Conservation (phyloP, 441 rosid genomes). For the Aleurites moluccanus region DNA sequence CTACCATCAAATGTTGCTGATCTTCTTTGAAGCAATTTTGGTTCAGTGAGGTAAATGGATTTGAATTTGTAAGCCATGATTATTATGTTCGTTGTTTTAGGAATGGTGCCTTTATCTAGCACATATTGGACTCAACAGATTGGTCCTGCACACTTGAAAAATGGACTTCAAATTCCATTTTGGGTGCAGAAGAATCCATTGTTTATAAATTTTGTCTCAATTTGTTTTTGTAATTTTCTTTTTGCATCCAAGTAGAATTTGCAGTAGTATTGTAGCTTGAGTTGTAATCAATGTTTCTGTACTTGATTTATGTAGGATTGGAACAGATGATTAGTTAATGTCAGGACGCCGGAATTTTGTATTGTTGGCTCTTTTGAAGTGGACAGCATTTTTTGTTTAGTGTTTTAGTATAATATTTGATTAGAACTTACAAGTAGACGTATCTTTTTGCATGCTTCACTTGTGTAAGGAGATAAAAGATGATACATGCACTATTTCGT, state of each 20-base stretch:
- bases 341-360: not conserved
- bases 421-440: too few species aligned
- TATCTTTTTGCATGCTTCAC: too few species aligned
- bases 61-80: constrained; percentile 8
- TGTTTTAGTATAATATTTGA: not conserved
- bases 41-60: constrained; percentile 20
- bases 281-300: constrained; percentile 20
- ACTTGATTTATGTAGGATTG: constrained; percentile 19
- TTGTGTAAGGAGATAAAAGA: too few species aligned
- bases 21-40: constrained; percentile 46
- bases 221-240: constrained; percentile 6
- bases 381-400: not conserved
- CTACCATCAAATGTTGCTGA: constrained; percentile 65
- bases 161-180: constrained; percentile 14
- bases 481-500: too few species aligned
- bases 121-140: not conserved
- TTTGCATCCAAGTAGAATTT: not conserved
- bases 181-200: constrained; percentile 13
- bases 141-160: not conserved
- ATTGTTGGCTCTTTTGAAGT: not conserved
- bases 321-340: constrained; percentile 13
- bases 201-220: constrained; percentile 18
- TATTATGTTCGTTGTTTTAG: constrained; percentile 6
- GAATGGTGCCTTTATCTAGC: constrained; percentile 8
- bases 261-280: constrained; percentile 15